These are phyloP conservation scores for Suhomyces wounanorum DNA, from an alignment of 1,139 yeast species.

Conservation along the genomic window DNA sequence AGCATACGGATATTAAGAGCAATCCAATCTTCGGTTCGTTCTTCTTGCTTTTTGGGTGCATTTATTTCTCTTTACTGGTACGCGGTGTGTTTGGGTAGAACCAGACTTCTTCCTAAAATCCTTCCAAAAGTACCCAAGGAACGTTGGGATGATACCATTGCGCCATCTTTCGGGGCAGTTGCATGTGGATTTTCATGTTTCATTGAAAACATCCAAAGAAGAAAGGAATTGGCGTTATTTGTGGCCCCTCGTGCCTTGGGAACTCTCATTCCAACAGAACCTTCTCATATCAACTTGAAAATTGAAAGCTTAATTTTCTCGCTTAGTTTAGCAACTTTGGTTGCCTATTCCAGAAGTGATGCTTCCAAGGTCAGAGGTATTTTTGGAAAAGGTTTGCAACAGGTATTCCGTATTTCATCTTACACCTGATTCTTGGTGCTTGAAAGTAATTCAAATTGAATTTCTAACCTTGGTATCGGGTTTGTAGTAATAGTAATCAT, in stretches of 20 bases:
- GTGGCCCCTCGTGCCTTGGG: slow-evolving; percentile 44
- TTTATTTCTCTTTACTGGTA: slow-evolving; percentile 40
- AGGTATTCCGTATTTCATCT: slow-evolving; percentile 10
- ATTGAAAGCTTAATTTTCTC: slow-evolving; percentile 35
- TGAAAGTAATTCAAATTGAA: too few species aligned
- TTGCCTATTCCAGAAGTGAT: slow-evolving; percentile 33
- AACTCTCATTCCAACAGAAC: slow-evolving; percentile 33
- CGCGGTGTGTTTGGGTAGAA: slow-evolving; percentile 39
- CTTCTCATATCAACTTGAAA: slow-evolving; percentile 27
- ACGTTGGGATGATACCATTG: slow-evolving; percentile 34
- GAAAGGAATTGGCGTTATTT: slow-evolving; percentile 43
- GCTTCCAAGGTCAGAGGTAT: slow-evolving; percentile 37
- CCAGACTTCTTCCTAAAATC: slow-evolving; percentile 30
- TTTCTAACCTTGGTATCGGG: neutral
- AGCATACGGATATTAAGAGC: slow-evolving; percentile 25
- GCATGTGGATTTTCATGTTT: slow-evolving; percentile 39
- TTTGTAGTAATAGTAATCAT: neutral
- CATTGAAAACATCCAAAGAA: slow-evolving; percentile 34
- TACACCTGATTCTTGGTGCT: neutral
- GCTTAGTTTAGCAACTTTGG: slow-evolving; percentile 36
- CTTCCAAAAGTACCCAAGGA: slow-evolving; percentile 32
- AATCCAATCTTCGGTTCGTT: slow-evolving; percentile 27
- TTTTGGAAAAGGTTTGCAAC: slow-evolving; percentile 33
- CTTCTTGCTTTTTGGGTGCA: slow-evolving; percentile 37
- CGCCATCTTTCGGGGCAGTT: slow-evolving; percentile 33